Conservation (phyloP, 257 asterid species). For the Mentha longifolia region DNA sequence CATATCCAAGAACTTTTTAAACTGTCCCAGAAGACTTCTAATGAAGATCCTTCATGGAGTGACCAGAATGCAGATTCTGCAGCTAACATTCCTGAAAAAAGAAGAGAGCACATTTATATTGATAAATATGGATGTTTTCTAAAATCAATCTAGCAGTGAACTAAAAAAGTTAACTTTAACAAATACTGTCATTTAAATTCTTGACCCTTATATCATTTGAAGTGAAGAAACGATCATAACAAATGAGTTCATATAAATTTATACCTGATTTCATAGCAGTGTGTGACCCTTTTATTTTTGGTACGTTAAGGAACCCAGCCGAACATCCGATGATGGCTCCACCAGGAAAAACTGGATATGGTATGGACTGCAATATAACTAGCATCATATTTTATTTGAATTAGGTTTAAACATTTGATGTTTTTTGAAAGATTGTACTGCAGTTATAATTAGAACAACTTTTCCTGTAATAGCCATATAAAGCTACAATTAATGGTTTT, state of each 20-base stretch:
- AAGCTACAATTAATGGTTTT: slow-evolving; percentile 9
- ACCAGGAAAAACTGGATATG: slow-evolving; percentile 99
- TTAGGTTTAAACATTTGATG: slow-evolving; percentile 21
- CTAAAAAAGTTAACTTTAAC: background rate
- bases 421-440: background rate
- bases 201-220: background rate
- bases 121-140: slow-evolving; percentile 5
- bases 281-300: slow-evolving; percentile 95
- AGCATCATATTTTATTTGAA: slow-evolving; percentile 48
- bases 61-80: slow-evolving; percentile 82
- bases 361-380: slow-evolving; percentile 93
- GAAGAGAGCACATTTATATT: background rate
- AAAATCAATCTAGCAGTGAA: slow-evolving; percentile 25
- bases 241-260: slow-evolving; percentile 16
- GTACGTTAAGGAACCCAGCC: slow-evolving; percentile 97
- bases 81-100: slow-evolving; percentile 78
- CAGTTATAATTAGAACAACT: background rate
- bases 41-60: slow-evolving; percentile 59
- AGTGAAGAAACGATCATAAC: slow-evolving; percentile 7
- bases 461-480: slow-evolving; percentile 17
- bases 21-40: slow-evolving; percentile 80
- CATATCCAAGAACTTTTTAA: slow-evolving; percentile 89
- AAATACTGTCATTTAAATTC: background rate
- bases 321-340: slow-evolving; percentile 99
- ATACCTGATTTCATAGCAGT: slow-evolving; percentile 99